Evolutionary conservation across 2,329 filamentous ascomycete species (phyloP).

Genomic region (Paraphoma sp.): DNA sequence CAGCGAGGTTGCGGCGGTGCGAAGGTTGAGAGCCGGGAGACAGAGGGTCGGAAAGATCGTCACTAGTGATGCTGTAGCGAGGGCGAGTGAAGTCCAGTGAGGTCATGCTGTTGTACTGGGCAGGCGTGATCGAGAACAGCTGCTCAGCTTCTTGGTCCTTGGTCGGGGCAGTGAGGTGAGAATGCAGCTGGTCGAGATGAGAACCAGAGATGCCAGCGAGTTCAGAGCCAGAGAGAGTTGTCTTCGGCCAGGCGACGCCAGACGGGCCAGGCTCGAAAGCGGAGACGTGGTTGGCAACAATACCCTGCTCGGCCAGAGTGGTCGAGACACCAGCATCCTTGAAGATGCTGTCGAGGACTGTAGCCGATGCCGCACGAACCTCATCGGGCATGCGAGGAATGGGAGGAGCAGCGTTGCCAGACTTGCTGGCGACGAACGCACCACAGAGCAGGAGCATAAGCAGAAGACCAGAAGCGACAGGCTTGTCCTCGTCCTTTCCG

Average conservation of each 20-base stretch:
- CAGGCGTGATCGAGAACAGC: slow-evolving; percentile 82
- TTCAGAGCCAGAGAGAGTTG: slow-evolving; percentile 45
- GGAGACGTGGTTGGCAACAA: slow-evolving; percentile 61
- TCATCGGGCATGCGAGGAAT: slow-evolving; percentile 82
- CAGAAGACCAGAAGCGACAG: slow-evolving; percentile 81
- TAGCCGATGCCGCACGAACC: slow-evolving; percentile 77
- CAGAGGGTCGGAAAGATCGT: slow-evolving; percentile 45
- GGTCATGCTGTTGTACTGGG: slow-evolving; percentile 87
- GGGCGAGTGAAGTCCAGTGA: slow-evolving; percentile 72
- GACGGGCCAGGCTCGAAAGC: slow-evolving; percentile 48
- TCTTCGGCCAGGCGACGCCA: slow-evolving; percentile 46
- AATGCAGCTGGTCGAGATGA: slow-evolving; percentile 50
- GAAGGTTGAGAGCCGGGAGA: slow-evolving; percentile 53
- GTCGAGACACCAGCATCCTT: slow-evolving; percentile 74
- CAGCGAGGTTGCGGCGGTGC: slow-evolving; percentile 76
- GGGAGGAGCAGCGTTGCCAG: slow-evolving; percentile 71
- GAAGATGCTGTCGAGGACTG: slow-evolving; percentile 80
- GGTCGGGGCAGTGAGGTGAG: slow-evolving; percentile 64
- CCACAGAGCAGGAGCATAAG: slow-evolving; percentile 97
- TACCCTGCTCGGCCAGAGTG: slow-evolving; percentile 43
- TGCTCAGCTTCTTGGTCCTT: slow-evolving; percentile 89
- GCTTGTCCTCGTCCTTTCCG: slow-evolving; percentile 58
- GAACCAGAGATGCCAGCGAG: slow-evolving; percentile 45
- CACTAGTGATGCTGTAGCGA: slow-evolving; percentile 58
- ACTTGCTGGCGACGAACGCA: slow-evolving; percentile 92